Evolutionary conservation across 192 early-diverging fungal species (phyloP), one percentile per base, ranked within the genome.

Genomic region (Coemansia sp.): DNA sequence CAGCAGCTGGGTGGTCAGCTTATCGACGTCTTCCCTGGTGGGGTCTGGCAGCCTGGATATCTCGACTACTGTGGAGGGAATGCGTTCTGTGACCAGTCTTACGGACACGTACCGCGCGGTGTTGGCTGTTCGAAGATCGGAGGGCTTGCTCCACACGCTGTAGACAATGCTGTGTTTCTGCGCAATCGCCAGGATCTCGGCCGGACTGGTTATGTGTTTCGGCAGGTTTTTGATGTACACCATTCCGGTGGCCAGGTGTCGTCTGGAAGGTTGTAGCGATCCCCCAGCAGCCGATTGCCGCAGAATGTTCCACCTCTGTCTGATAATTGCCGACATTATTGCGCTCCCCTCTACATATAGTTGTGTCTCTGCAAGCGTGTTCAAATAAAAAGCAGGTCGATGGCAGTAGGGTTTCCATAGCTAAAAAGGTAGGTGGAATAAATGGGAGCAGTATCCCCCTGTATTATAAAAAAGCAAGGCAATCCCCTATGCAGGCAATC

Each of bases 1-100:
- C 1, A 67, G 16, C 32, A 70, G 16, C 21, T 48, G 18, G 18
- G 21, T 15, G 32, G 39, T 48, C 18, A 65, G 58, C 32, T 48
- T 47, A 0, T 54, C 45, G 0, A 67, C 61, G 6, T 78, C 77
- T 21, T 59, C 62, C 8, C 26, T 8, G 3, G 71, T 68, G 12
- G 71, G 77, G 9, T 63, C 41, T 4, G 71, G 64, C 2, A 78
- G 61, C 37, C 65, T 37, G 6, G 77, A 49, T 22, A 78, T 78
- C 42, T 19, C 68, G 3, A 40, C 26, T 3, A 78, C 13, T 2
- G 67, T 61, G 6, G 37, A 11, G n/a, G 77, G 77, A 0, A 73
- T 47, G 0, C 37, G 41, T 2, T 61, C 60, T 13, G 68, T 78
- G n/a, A 63, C 69, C 41, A 78, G 62, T 3, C 77, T 67, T 11